Conservation (phyloP, 768 basidiomycete species). For the Leccinum variicolor region DNA sequence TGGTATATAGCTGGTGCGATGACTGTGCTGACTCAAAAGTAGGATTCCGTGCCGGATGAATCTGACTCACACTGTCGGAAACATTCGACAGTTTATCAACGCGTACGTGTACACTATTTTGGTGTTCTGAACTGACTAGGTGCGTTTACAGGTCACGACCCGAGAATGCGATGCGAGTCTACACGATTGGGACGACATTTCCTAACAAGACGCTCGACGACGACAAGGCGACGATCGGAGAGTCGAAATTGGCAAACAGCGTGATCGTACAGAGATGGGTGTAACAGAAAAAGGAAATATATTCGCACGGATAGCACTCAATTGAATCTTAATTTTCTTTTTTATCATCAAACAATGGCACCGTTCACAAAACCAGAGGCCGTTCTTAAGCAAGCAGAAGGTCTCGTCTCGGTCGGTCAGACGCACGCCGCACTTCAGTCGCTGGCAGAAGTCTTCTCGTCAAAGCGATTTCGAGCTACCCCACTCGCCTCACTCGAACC, state of each 20-base stretch:
- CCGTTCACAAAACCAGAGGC: slow-evolving; percentile 91
- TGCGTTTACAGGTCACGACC: slow-evolving; percentile 56
- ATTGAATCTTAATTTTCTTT: neutral
- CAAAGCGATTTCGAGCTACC: slow-evolving; percentile 92
- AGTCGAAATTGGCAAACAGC: slow-evolving; percentile 71
- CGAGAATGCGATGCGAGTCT: slow-evolving; percentile 56
- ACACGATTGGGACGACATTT: slow-evolving; percentile 87
- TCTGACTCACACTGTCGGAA: slow-evolving; percentile 81
- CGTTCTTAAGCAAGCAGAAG: slow-evolving; percentile 89
- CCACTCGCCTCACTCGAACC: slow-evolving; percentile 88
- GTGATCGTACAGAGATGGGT: slow-evolving; percentile 82
- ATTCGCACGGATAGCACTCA: slow-evolving; percentile 13
- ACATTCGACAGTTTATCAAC: slow-evolving; percentile 85
- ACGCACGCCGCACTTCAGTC: slow-evolving; percentile 87
- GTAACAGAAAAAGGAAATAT: slow-evolving; percentile 29
- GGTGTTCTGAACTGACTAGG: slow-evolving; percentile 1
- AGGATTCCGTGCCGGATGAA: slow-evolving; percentile 89
- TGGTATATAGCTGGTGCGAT: slow-evolving; percentile 45
- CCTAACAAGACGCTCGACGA: slow-evolving; percentile 74
- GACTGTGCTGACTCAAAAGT: neutral
- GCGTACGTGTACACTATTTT: slow-evolving; percentile 44
- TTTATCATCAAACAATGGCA: slow-evolving; percentile 51
- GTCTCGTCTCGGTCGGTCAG: slow-evolving; percentile 89
- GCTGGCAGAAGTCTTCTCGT: slow-evolving; percentile 87
- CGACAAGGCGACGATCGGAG: slow-evolving; percentile 60